Conservation (phyloP, 306 rosid genomes). For the Cucurbita maxima region DNA sequence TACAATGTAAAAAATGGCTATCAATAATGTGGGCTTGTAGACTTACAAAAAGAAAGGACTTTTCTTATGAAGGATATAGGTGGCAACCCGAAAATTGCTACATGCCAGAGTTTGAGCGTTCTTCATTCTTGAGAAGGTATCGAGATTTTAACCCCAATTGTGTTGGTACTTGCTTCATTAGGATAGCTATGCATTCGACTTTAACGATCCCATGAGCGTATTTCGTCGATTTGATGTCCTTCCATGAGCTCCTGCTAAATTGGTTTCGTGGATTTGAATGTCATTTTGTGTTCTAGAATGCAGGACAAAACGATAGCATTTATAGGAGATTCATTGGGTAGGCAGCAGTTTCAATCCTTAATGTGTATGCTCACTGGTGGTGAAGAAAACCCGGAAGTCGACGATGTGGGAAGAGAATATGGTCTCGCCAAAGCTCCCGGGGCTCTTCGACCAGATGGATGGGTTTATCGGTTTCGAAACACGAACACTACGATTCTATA, state of each 20-base stretch:
- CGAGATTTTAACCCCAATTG: slow-evolving; percentile 1
- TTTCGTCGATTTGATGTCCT: background rate
- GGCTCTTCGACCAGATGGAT: slow-evolving; percentile 88
- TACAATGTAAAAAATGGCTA: slow-evolving; percentile 68
- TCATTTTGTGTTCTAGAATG: slow-evolving; percentile 45
- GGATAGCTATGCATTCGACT: background rate
- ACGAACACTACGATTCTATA: slow-evolving; percentile 79
- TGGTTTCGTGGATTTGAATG: slow-evolving; percentile 11
- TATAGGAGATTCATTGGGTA: slow-evolving; percentile 77
- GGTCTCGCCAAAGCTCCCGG: slow-evolving; percentile 63
- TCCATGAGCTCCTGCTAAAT: background rate
- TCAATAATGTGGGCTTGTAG: slow-evolving; percentile 91
- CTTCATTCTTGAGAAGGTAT: slow-evolving; percentile 59
- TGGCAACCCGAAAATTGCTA: slow-evolving; percentile 76
- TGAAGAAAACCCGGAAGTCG: slow-evolving; percentile 46
- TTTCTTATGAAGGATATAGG: slow-evolving; percentile 68
- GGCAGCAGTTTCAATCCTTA: slow-evolving; percentile 88
- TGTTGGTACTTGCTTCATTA: background rate
- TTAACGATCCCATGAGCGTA: background rate
- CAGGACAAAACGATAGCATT: slow-evolving; percentile 82
- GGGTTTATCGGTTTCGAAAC: slow-evolving; percentile 71
- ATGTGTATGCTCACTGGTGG: slow-evolving; percentile 89
- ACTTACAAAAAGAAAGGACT: slow-evolving; percentile 56
- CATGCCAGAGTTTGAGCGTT: slow-evolving; percentile 53
- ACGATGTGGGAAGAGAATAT: slow-evolving; percentile 57